Percentiles rank a stretch among this genome's conserved stretches.
These are phyloP conservation scores for Calocybe gangraenosa DNA, from an alignment of 768 basidiomycete genomes.

Conservation along the genomic window DNA sequence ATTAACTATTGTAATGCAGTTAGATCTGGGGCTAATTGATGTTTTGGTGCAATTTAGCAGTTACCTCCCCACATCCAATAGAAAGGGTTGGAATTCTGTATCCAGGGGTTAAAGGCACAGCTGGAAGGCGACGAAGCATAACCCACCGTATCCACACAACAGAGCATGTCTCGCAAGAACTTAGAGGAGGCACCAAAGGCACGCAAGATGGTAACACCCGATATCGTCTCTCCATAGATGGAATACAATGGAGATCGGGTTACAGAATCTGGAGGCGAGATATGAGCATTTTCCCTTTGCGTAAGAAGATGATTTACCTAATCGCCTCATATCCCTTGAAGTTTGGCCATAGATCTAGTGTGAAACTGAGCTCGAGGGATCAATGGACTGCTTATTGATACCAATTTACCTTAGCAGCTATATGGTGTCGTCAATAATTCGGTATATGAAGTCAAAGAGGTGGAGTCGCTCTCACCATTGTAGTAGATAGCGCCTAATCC, in stretches of 20 bases:
- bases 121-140: neutral
- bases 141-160: conserved; percentile 75
- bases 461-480: conserved; percentile 45
- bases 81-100: conserved; percentile 60
- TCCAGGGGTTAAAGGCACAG: conserved; percentile 2
- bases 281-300: neutral
- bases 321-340: conserved; percentile 78
- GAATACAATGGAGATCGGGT: conserved; percentile 39
- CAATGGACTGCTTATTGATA: neutral
- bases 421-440: neutral
- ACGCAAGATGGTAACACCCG: conserved; percentile 50
- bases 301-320: conserved; percentile 41
- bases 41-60: neutral
- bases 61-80: conserved; percentile 92
- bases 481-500: conserved; percentile 63
- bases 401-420: conserved; percentile 33
- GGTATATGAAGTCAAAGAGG: neutral
- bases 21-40: neutral
- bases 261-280: conserved; percentile 24
- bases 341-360: conserved; percentile 61
- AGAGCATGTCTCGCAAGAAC: conserved; percentile 80
- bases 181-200: conserved; percentile 89
- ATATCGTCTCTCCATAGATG: conserved; percentile 41
- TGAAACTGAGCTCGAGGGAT: conserved; percentile 1
- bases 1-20: conserved; percentile 53